A percentile compares a stretch with the other conserved stretches of the same genome.
Evolutionary conservation across 2,329 filamentous ascomycete species (phyloP).

Genomic region (Colletotrichum endophyticum): DNA sequence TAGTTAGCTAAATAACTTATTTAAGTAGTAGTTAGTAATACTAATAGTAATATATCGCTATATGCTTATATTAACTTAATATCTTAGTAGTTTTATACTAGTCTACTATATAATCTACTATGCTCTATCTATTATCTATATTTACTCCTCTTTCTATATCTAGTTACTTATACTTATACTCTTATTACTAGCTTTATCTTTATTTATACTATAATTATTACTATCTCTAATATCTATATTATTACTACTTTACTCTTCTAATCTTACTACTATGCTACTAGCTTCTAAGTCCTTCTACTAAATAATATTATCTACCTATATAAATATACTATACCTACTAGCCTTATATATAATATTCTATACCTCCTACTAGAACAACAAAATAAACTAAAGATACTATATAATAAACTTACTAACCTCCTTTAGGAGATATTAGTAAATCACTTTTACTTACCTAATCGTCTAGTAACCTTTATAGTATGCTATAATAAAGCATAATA

Average conservation of each 20-base stretch:
- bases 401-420: constrained; percentile 28
- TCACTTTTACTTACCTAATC: constrained; percentile 23
- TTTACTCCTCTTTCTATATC: neutral
- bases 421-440: constrained; percentile 28
- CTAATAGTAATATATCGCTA: neutral
- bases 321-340: neutral
- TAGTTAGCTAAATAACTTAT: neutral
- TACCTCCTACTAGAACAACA: neutral
- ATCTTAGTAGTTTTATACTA: no score
- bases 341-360: neutral
- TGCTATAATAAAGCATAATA: neutral
- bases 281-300: neutral
- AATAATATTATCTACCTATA: neutral
- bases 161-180: neutral
- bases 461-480: constrained; percentile 24
- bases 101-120: no score
- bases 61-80: no score
- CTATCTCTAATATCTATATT: no score
- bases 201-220: no score
- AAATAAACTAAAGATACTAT: constrained; percentile 26
- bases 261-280: no score
- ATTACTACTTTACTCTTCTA: no score
- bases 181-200: no score
- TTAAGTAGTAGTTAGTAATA: constrained; percentile 15
- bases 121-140: no score